These are phyloP conservation scores for Mycena haematopus DNA, from an alignment of 768 basidiomycete species.

Conservation along the genomic window DNA sequence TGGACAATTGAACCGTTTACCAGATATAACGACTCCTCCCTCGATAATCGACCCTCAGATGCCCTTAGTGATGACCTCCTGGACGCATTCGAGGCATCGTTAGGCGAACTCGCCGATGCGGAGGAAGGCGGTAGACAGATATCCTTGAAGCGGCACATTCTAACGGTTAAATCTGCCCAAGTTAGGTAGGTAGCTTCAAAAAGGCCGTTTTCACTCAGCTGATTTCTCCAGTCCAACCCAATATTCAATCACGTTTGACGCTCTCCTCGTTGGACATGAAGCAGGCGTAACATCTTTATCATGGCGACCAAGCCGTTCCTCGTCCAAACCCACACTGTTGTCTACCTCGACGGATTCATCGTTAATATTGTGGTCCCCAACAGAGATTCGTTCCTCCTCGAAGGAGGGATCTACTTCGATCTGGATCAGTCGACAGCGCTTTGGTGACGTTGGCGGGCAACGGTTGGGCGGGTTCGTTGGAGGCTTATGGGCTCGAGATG, in stretches of 20 bases:
- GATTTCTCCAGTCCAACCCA: conserved; percentile 43
- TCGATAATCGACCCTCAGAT: conserved; percentile 29
- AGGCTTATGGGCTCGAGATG: conserved; percentile 76
- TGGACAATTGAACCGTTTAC: conserved; percentile 79
- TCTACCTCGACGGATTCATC: conserved; percentile 96
- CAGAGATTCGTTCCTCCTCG: conserved; percentile 48
- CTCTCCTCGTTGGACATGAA: conserved; percentile 95
- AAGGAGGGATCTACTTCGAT: conserved; percentile 60
- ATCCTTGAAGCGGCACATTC: conserved; percentile 83
- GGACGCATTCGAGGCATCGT: conserved; percentile 86
- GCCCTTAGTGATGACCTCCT: conserved; percentile 74
- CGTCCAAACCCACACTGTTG: conserved; percentile 62
- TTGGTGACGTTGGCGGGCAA: conserved; percentile 94
- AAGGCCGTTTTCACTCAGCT: conserved; percentile 2
- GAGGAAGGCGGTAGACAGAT: conserved; percentile 88
- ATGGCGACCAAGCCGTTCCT: conserved; percentile 64
- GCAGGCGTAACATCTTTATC: conserved; percentile 87
- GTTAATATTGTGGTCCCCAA: conserved; percentile 92
- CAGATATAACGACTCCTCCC: conserved; percentile 36
- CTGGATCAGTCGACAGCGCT: conserved; percentile 91
- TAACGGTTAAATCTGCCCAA: conserved; percentile 63
- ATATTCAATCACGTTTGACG: conserved; percentile 89
- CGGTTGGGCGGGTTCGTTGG: conserved; percentile 92
- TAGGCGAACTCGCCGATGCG: conserved; percentile 71
- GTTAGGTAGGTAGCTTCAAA: conserved; percentile 48